Evolutionary conservation across 2,329 filamentous ascomycete species (phyloP), one percentile per base, ranked within the genome.

Genomic region (Fusarium lyarnte): DNA sequence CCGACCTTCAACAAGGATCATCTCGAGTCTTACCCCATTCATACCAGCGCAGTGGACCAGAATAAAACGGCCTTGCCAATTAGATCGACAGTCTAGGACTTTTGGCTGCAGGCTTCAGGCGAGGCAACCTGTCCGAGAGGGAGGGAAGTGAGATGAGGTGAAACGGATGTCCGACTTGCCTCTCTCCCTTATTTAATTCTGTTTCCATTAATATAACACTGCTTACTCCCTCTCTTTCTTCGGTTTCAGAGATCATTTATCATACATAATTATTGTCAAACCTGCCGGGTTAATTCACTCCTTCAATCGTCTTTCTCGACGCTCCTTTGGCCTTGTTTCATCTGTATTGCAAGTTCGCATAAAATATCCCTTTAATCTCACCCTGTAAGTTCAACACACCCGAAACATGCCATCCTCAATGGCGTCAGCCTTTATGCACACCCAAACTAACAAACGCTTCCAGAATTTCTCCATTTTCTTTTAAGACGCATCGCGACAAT

Each of bases 111-210:
- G 45, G 43, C 61, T 60, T 57, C 52, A 66, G 60, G 63, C 55
- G 58, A 74, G 65, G 72, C 72, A 74, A 62, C 69, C 60, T 58
- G 49, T 57, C 61, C 58, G 66, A 69, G 63, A 67, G n/a, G 25
- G 43, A 47, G 45, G 31, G 12, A 38, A 29, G 53, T 54, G 58
- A 55, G 47, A 66, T 35, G 19, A 64, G 46, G 23, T 72, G 63
- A 59, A 70, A 61, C 68, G 38, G 12, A 38, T 62, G 39, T 46
- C 58, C 51, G 36, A 35, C 58, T 47, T n/a, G 25, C 19, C 19
- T 27, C 16, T 57, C 41, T 29, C 55, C 29, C 41, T 64, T 42
- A 54, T 42, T 38, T 27, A 25, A 27, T 58, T 16, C 31, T 60
- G 42, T 60, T 62, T 72, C 41, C 52, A 69, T 57, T 67, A 53